These are phyloP conservation scores for Inosperma sp. DNA, from an alignment of 768 basidiomycete species.

Conservation along the genomic window DNA sequence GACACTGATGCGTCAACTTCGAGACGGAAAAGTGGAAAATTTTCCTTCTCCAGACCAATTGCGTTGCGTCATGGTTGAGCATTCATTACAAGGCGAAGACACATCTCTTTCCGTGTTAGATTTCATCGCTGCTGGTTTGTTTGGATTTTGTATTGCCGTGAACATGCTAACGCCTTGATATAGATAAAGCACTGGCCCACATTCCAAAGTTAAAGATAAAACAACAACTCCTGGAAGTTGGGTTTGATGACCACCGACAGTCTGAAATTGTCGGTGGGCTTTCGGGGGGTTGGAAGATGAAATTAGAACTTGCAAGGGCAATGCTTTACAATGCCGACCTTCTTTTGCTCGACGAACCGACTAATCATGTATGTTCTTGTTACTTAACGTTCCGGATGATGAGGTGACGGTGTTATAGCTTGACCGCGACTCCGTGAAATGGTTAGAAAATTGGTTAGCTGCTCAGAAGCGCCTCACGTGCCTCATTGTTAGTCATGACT, in stretches of 20 bases:
- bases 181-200: slow-evolving; percentile 65
- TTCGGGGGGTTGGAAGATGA: slow-evolving; percentile 99
- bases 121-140: slow-evolving; percentile 80
- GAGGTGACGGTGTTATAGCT: slow-evolving; percentile 40
- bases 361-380: slow-evolving; percentile 68
- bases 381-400: slow-evolving; percentile 1
- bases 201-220: slow-evolving; percentile 69
- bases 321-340: slow-evolving; percentile 95
- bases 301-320: slow-evolving; percentile 89
- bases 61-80: slow-evolving; percentile 94
- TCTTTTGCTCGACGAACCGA: slow-evolving; percentile 85
- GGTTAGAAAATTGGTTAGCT: slow-evolving; percentile 87
- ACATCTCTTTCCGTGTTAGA: slow-evolving; percentile 75
- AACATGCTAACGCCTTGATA: slow-evolving; percentile 4
- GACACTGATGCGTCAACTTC: slow-evolving; percentile 91
- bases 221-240: slow-evolving; percentile 78
- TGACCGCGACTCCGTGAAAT: slow-evolving; percentile 79
- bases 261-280: slow-evolving; percentile 80
- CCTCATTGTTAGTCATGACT: slow-evolving; percentile 95
- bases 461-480: slow-evolving; percentile 82
- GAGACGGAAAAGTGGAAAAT: slow-evolving; percentile 93
- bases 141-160: slow-evolving; percentile 3
- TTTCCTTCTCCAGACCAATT: slow-evolving; percentile 88
- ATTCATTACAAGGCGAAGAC: slow-evolving; percentile 93
- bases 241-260: slow-evolving; percentile 86